A percentile compares a stretch with the other conserved stretches of the same genome.
phyloP scores from a whole-genome alignment of 139 green algal species.

The Micromonas commoda region DNA sequence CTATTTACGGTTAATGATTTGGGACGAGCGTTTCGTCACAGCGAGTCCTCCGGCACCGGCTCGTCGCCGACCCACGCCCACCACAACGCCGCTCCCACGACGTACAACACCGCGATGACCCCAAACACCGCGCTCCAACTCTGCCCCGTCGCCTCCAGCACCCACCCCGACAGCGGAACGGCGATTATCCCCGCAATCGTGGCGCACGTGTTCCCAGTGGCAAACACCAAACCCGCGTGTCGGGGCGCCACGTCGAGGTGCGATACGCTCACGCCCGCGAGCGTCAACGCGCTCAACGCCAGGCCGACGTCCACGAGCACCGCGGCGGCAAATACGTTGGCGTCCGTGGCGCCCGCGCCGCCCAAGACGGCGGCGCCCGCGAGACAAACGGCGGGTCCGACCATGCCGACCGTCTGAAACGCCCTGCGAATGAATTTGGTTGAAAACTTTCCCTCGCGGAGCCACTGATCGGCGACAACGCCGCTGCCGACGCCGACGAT shows the following conservation, averaged over 20 bases:
- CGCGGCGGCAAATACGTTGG: too few relatives aligned
- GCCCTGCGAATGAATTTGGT: background rate
- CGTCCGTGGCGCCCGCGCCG: constrained; percentile 37
- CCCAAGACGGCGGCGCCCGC: constrained; percentile 37
- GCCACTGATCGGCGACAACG: constrained; percentile 5
- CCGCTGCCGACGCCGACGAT: constrained; percentile 16
- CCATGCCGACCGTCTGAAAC: background rate
- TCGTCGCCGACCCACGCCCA: too few relatives aligned
- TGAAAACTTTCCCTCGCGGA: background rate
- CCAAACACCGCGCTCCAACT: constrained; percentile 66
- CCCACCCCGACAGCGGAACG: constrained; percentile 62
- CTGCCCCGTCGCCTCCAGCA: constrained; percentile 63
- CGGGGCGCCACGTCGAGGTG: constrained; percentile 79
- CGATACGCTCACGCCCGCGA: constrained; percentile 76
- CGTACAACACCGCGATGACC: constrained; percentile 65
- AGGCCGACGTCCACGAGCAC: constrained; percentile 60
- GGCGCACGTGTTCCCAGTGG: constrained; percentile 83
- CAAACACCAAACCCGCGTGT: constrained; percentile 76
- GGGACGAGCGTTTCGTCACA: too few relatives aligned
- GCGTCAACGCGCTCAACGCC: constrained; percentile 61
- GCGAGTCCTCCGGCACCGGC: too few relatives aligned
- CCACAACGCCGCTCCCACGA: constrained; percentile 43
- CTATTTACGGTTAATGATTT: too few relatives aligned
- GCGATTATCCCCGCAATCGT: constrained; percentile 66
- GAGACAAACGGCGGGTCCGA: constrained; percentile 57